A percentile compares a stretch with the other conserved stretches of the same genome.
Evolutionary conservation across 352 stramenopile species (phyloP).

Genomic region (Phytophthora chlamydospora): DNA sequence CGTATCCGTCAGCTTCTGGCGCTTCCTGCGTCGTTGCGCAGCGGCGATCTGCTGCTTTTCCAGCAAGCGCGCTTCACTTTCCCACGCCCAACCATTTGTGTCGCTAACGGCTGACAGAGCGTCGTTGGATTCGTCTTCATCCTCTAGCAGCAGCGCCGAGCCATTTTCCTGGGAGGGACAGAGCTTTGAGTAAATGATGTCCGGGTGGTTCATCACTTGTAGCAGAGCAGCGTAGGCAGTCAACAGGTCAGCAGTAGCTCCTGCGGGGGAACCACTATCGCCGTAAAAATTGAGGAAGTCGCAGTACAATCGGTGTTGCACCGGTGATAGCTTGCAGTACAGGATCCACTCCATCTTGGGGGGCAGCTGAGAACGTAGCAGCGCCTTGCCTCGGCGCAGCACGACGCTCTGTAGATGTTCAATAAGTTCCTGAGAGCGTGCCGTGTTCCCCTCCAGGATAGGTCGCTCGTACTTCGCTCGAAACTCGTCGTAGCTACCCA

Average conservation of each 20-base stretch:
- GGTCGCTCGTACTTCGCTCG: constrained; percentile 80
- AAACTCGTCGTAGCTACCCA: constrained; percentile 81
- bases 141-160: constrained; percentile 23
- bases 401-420: constrained; percentile 68
- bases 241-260: constrained; percentile 65
- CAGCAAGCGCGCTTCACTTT: constrained; percentile 63
- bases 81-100: constrained; percentile 63
- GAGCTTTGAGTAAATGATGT: constrained; percentile 84
- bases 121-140: constrained; percentile 44
- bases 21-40: constrained; percentile 56
- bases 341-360: constrained; percentile 89
- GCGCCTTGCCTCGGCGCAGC: constrained; percentile 66
- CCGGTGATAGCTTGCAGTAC: constrained; percentile 81
- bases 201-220: constrained; percentile 90
- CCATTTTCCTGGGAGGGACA: constrained; percentile 40
- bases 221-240: constrained; percentile 80
- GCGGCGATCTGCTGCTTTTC: constrained; percentile 58
- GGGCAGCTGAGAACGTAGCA: constrained; percentile 76
- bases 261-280: constrained; percentile 33
- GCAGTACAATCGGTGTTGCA: constrained; percentile 85
- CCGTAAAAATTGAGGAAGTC: constrained; percentile 71
- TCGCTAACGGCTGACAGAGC: constrained; percentile 23
- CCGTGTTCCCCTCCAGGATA: constrained; percentile 74
- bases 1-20: constrained; percentile 64
- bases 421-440: constrained; percentile 72